Evolutionary conservation across 1,284 basidiomycete species (phyloP), one percentile per base, ranked within the genome.

Genomic region (Fomitiporia mediterranea): DNA sequence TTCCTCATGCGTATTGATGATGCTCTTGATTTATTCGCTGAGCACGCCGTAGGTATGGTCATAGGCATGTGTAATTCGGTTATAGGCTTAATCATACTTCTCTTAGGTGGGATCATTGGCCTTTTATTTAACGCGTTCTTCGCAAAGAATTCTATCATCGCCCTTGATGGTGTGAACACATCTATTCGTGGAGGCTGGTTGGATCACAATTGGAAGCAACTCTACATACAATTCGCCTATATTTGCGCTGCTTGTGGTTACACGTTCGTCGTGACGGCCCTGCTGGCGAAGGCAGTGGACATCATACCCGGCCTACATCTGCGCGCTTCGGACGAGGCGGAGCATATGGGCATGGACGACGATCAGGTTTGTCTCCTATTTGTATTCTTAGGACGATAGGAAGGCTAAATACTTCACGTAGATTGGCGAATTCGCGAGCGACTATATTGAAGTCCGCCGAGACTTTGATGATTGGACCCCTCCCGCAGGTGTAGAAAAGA

Each of bases 311-410:
- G 86, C 19, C 76, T 92, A 44, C 78, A 83, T 54, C 81, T 97
- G 64, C 80, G 88, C 40, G 81, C 84, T 19, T 80, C 81, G 15
- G 82, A 83, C 34, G 85, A 91, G 67, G 89, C 83, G 32, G 92
- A 97, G 74, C 80, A 80, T 56, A 77, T 92, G 52, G 94, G 94
- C 50, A 88, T 96, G 81, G 94, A 98, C 69, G 91, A 90, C 65
- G 81, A 83, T 32, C 87, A 94, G 78, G 86, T 89, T 63, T 62
- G 81, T 66, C 37, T 9, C 6, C 15, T 17, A 52, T 57, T 28
- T 32, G n/a, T 6, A 21, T 34, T 34, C 11, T n/a, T 27, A n/a
- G 17, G 2, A 15, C 9, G 25, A 28, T 2, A 25, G 11, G n/a
- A 15, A 4, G n/a, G 34, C 49, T 49, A 34, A 13, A 27, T 8